phyloP scores from a whole-genome alignment of 306 rosid genomes.

The Rosa lucieae region DNA sequence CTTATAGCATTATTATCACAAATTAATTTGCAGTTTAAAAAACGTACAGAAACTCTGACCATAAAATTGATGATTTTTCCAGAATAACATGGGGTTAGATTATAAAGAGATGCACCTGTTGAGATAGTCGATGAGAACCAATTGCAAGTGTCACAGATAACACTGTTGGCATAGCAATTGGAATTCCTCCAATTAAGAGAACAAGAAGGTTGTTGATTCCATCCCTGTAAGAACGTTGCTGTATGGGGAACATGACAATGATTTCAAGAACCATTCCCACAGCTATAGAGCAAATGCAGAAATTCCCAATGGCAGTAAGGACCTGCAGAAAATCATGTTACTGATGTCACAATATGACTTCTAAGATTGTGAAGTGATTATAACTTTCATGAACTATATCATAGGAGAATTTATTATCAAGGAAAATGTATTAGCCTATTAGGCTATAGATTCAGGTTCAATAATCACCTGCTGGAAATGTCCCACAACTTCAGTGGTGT shows the following conservation, averaged over 20 bases:
- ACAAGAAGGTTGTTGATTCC: conserved; percentile 94
- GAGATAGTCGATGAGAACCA: conserved; percentile 87
- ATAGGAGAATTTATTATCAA: not conserved
- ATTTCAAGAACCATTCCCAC: conserved; percentile 86
- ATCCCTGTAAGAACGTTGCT: conserved; percentile 75
- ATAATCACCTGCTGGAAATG: conserved; percentile 73
- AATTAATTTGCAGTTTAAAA: not conserved
- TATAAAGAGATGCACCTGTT: conserved; percentile 56
- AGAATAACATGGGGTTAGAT: conserved; percentile 2
- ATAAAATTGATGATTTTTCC: not conserved
- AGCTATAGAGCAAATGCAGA: conserved; percentile 91
- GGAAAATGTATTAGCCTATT: not conserved
- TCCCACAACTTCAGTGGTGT: conserved; percentile 65
- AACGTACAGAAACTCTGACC: not conserved
- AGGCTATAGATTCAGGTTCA: not conserved
- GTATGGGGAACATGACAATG: conserved; percentile 78
- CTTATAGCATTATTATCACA: not conserved
- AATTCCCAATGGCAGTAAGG: conserved; percentile 81
- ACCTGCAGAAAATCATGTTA: conserved; percentile 50
- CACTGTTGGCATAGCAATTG: conserved; percentile 97
- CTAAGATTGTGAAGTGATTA: not conserved
- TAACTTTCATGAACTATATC: not conserved
- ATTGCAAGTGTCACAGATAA: conserved; percentile 88
- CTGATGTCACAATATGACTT: not conserved
- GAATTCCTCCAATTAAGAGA: conserved; percentile 91